A percentile compares a stretch with the other conserved stretches of the same genome.
Conservation (phyloP, 306 rosid genomes). For the Acacia crassicarpa region DNA sequence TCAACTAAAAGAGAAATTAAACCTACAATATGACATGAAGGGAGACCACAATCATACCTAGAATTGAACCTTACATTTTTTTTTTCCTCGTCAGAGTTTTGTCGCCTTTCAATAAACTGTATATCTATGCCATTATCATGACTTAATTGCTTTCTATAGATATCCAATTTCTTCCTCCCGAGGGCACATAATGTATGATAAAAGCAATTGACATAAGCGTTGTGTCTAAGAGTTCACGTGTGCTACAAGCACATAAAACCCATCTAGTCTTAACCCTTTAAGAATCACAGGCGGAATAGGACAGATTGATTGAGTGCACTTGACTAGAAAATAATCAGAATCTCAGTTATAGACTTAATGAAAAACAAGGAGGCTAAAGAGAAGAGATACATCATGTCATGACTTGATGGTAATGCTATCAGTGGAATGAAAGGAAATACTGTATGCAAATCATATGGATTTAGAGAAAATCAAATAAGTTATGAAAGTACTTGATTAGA, state of each 20-base stretch:
- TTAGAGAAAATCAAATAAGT: neutral
- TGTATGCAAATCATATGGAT: neutral
- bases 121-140: neutral
- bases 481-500: slow-evolving; percentile 39
- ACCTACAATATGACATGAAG: neutral
- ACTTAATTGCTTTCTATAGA: slow-evolving; percentile 8
- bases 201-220: slow-evolving; percentile 14
- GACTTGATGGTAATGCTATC: neutral
- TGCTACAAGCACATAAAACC: neutral
- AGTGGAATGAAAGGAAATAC: neutral
- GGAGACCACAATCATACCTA: neutral
- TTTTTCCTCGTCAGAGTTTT: neutral
- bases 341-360: neutral
- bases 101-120: neutral
- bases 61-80: neutral
- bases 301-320: neutral
- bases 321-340: neutral
- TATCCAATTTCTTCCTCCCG: neutral
- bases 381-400: slow-evolving; percentile 15
- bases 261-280: neutral
- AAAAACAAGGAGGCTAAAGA: neutral
- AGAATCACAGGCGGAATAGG: neutral
- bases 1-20: slow-evolving; percentile 1
- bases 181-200: slow-evolving; percentile 1
- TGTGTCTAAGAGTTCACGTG: neutral